Base-by-base conservation (phyloP, 352 stramenopile genomes). In the Phytopythium montanum region DNA sequence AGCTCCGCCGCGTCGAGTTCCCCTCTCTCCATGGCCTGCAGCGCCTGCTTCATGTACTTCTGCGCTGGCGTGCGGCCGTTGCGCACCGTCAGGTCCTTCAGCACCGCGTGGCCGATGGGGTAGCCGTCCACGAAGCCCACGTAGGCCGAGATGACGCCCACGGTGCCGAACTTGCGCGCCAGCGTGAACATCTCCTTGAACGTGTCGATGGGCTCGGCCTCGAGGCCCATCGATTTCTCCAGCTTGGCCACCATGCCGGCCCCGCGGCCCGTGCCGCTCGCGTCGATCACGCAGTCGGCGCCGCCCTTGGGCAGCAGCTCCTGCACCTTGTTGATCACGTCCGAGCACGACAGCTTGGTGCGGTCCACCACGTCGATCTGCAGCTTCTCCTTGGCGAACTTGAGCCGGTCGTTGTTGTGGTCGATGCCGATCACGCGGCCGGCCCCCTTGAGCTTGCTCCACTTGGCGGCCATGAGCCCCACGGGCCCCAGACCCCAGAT, bases 401-500 rank as follows among this genome's bases (percentile, higher is more conserved):
- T 77, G 28, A 88, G 45, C 3, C 81, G 79, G 33, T 88, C 75
- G 14, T 61, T 55, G 49, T 69, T 68, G 13, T 75, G 45, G 34
- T 91, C 81, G 13, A 91, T 60, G 21, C 77, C 79, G 44, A 91
- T 60, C 26, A 91, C 73, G 9, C 69, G 73, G 56, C 82, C 84
- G 36, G 79, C 79, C 8, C 78, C 80, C 41, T 80, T 83, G 34
- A 89, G 45, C 66, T 87, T 84, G 65, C 73, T 75, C 81, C 79
- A 88, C 56, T 87, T 57, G 14, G 72, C 76, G 6, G 69, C 61
- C 66, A 82, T 74, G 6, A 90, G 54, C 1, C 81, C 81, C 10
- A 90, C 72, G 13, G 81, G 76, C 0, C 81, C 81, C 26, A 91
- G 66, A 0, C 81, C 81, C 81, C 81, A 91, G 67, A 91, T 81